Conservation (phyloP, 352 stramenopile species). For the Pythium plurisporium region DNA sequence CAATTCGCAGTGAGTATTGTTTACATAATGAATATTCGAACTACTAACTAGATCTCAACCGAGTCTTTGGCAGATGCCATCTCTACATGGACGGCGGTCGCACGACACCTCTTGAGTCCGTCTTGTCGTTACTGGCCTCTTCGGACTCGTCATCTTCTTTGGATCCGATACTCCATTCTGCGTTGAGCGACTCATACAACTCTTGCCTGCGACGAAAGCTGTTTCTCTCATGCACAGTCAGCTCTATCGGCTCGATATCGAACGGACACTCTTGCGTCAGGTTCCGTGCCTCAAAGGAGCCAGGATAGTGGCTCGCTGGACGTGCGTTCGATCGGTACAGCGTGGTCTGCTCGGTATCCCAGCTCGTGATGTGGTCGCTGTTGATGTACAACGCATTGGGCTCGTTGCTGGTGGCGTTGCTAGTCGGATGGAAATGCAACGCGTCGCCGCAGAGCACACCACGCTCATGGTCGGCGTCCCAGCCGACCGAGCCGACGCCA, state of each 20-base stretch:
- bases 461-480: constrained; percentile 33
- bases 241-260: constrained; percentile 36
- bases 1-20: background rate
- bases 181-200: constrained; percentile 38
- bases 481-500: constrained; percentile 47
- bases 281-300: constrained; percentile 35
- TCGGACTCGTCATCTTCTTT: background rate
- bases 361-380: constrained; percentile 47
- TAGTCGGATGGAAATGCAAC: constrained; percentile 49
- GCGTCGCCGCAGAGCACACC: constrained; percentile 48
- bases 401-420: constrained; percentile 11
- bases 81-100: too few relatives aligned
- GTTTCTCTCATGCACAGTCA: constrained; percentile 34
- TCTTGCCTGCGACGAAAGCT: constrained; percentile 40
- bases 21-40: background rate
- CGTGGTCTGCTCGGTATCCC: constrained; percentile 31
- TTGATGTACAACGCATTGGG: constrained; percentile 55
- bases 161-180: constrained; percentile 7
- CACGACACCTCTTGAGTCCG: too few relatives aligned
- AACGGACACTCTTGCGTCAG: constrained; percentile 55
- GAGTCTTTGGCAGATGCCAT: too few relatives aligned
- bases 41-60: background rate
- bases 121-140: too few relatives aligned
- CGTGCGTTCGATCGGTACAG: constrained; percentile 48
- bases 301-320: constrained; percentile 44